Evolutionary conservation across 176 grass and related monocot species (phyloP).

Genomic region (Eragrostis curvula): DNA sequence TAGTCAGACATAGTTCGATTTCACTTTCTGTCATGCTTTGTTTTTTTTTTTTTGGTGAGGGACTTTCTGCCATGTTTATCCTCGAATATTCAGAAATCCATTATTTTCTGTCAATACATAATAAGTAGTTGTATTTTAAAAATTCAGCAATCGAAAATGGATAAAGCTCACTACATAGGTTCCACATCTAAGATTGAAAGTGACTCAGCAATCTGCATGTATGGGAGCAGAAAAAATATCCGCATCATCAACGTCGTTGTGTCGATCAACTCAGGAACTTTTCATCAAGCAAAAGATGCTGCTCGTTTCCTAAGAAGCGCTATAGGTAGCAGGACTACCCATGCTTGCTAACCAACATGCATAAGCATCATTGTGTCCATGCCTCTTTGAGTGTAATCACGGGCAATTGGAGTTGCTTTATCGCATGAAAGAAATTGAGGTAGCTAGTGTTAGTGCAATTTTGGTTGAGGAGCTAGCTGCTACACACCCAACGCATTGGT

Average conservation of each 20-base stretch:
- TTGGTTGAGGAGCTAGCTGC: conserved; percentile 37
- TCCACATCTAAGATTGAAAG: neutral
- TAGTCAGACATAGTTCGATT: no score
- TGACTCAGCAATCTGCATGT: neutral
- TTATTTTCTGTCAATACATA: no score
- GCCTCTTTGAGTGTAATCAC: conserved; percentile 12
- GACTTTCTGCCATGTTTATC: no score
- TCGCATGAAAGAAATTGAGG: neutral
- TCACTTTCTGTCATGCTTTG: no score
- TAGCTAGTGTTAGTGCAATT: conserved; percentile 38
- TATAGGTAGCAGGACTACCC: neutral
- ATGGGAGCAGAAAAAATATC: neutral
- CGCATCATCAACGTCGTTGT: neutral
- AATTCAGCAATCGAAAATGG: no score
- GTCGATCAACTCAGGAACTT: conserved; percentile 22
- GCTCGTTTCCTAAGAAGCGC: conserved; percentile 21
- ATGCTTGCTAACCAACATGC: conserved; percentile 4
- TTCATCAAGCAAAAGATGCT: conserved; percentile 12
- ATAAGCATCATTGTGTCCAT: conserved; percentile 29
- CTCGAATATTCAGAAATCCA: no score
- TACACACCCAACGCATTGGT: conserved; percentile 25
- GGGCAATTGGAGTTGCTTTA: neutral
- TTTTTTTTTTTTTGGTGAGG: no score
- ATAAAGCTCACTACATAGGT: no score
- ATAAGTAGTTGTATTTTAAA: no score